A percentile compares a stretch with the other conserved stretches of the same genome.
Conservation (phyloP, 352 stramenopile species). For the Phytophthora citricola region DNA sequence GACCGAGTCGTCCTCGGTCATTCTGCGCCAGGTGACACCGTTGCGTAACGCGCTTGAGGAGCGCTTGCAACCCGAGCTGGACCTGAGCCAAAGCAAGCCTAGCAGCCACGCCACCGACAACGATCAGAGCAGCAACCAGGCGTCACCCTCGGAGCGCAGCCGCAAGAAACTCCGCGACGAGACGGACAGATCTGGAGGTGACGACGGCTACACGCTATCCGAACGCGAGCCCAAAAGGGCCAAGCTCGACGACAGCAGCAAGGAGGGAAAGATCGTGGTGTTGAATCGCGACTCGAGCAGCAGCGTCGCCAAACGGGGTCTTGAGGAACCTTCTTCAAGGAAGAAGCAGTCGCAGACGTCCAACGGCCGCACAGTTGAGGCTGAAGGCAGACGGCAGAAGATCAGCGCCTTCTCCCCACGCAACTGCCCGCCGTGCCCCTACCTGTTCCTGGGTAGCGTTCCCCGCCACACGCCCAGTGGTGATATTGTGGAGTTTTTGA, state of each 20-base stretch:
- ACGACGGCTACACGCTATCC: background rate
- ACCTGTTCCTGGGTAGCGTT: constrained; percentile 79
- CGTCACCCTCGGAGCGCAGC: constrained; percentile 23
- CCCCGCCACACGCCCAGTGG: constrained; percentile 41
- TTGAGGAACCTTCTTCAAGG: constrained; percentile 8
- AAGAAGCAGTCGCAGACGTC: constrained; percentile 19
- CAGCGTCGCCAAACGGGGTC: constrained; percentile 3
- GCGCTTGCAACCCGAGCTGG: constrained; percentile 22
- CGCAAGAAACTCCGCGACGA: constrained; percentile 39
- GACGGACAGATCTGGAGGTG: constrained; percentile 6
- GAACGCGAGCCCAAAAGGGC: constrained; percentile 42
- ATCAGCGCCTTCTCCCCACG: constrained; percentile 29
- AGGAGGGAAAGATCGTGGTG: constrained; percentile 35
- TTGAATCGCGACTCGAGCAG: constrained; percentile 31
- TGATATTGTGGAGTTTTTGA: constrained; percentile 66
- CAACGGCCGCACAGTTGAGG: constrained; percentile 31
- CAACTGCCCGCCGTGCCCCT: constrained; percentile 68
- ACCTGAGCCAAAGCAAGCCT: constrained; percentile 7
- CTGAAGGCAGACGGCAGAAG: constrained; percentile 27
- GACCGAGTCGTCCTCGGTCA: constrained; percentile 58
- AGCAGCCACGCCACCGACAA: background rate
- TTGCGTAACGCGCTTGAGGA: constrained; percentile 60
- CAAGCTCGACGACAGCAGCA: constrained; percentile 31
- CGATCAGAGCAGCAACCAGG: constrained; percentile 8
- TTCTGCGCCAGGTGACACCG: constrained; percentile 67